phyloP scores from a whole-genome alignment of 2,329 filamentous ascomycete genomes.

The Cyphellophora europaea region DNA sequence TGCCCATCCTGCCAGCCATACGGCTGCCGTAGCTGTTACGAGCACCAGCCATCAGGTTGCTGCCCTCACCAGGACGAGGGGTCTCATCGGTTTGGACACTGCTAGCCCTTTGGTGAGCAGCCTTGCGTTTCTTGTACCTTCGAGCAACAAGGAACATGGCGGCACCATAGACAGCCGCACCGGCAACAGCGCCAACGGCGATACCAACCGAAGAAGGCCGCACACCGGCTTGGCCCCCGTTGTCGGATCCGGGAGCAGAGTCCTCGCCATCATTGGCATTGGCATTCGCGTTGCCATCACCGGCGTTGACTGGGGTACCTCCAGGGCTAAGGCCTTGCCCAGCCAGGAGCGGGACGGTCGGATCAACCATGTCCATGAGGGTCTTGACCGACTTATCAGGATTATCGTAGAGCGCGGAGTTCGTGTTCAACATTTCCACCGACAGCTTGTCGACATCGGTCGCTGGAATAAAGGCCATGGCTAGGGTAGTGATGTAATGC shows the following conservation, averaged over 20 bases:
- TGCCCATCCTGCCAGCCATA: slow-evolving; percentile 25
- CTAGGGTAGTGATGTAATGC: slow-evolving; percentile 74
- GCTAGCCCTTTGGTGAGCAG: slow-evolving; percentile 66
- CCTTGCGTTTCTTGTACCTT: slow-evolving; percentile 78
- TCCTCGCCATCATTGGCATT: slow-evolving; percentile 24
- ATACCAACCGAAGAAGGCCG: slow-evolving; percentile 50
- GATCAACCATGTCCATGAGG: slow-evolving; percentile 74
- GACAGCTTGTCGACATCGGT: slow-evolving; percentile 59
- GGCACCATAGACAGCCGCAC: slow-evolving; percentile 79
- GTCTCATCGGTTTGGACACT: slow-evolving; percentile 53
- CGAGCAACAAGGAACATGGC: slow-evolving; percentile 92
- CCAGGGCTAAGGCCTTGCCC: slow-evolving; percentile 32
- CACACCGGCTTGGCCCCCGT: slow-evolving; percentile 25
- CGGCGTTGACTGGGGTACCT: slow-evolving; percentile 26
- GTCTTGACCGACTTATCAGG: slow-evolving; percentile 55
- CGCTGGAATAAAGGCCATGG: slow-evolving; percentile 65
- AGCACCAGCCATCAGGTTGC: slow-evolving; percentile 40
- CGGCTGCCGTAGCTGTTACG: slow-evolving; percentile 40
- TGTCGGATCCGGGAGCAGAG: slow-evolving; percentile 42
- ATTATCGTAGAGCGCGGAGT: slow-evolving; percentile 67
- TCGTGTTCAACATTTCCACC: slow-evolving; percentile 60
- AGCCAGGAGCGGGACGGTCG: slow-evolving; percentile 61
- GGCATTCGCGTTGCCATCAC: slow-evolving; percentile 29
- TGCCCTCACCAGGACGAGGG: slow-evolving; percentile 31
- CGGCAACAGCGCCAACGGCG: slow-evolving; percentile 65